Base-by-base conservation (phyloP, 306 rosid species). In the Pterocarpus santalinus region DNA sequence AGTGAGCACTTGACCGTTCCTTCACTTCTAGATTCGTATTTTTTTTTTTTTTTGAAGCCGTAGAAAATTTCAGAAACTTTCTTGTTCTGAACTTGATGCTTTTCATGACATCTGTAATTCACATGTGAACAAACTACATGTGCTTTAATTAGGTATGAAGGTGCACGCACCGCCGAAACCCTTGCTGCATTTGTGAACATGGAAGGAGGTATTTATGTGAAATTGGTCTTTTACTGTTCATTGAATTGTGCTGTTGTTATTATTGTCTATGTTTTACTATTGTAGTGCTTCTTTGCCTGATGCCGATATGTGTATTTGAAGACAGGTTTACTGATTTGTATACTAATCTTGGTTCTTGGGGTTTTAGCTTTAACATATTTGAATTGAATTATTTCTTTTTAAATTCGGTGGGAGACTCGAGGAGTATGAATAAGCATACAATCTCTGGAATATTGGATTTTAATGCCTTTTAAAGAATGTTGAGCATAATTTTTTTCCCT, bases 81-180 rank as follows among this genome's bases (percentile, higher is more conserved):
- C 14, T 47, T 69, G 35, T 44, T 30, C 32, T 75, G 52, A 75
- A 41, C 53, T 52, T 53, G 7, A 60, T 44, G 60, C 69, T 74
- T 4, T 72, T 71, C 15, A 35, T 72, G 66, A 68, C 73, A 7
- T 51, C 35, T 56, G 34, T 56, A 51, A 17, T 52, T 44, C 77
- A 30, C 47, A 17, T 51, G 11, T 83, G 56, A 89, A 51, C n/a
- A 39, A 32, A 72, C 77, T 83, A 57, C 61, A 28, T 64, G 64
- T 83, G 80, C 17, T 53, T 77, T 75, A 43, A 43, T 2, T 47
- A 95, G 97, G 85, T 93, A 81, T 75, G 97, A 93, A 82, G 97
- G 97, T 12, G 86, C 90, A 16, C 94, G 94, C 22, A 83, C 90
- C 4, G 92, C 97, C 7, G 97, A 95, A 72, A 91, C 95, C 80